Evolutionary conservation across 805 yeast genomes (phyloP).

Genomic region (Ogataea haglerorum): DNA sequence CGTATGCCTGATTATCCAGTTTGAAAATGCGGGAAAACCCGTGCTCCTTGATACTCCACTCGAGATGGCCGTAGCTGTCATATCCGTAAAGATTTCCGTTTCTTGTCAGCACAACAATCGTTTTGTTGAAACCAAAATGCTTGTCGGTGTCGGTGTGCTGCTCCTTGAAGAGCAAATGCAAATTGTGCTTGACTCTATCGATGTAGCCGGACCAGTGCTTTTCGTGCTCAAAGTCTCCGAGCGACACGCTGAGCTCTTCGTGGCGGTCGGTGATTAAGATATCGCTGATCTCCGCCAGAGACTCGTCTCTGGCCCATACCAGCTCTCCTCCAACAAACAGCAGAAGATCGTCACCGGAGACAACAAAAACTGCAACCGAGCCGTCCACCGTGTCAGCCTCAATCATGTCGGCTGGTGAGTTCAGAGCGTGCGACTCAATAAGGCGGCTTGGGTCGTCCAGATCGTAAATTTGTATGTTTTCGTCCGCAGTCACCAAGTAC

Average conservation of each 20-base stretch:
- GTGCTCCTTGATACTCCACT: constrained; percentile 36
- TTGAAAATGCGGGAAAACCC: constrained; percentile 6
- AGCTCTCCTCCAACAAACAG: constrained; percentile 24
- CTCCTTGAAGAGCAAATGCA: constrained; percentile 12
- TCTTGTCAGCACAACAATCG: constrained; percentile 39
- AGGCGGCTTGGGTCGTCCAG: constrained; percentile 1
- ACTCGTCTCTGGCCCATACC: constrained; percentile 44
- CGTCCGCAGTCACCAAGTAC: constrained; percentile 10
- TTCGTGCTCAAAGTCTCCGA: constrained; percentile 32
- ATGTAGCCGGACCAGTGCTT: constrained; percentile 32
- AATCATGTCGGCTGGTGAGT: constrained; percentile 4
- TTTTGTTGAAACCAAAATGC: constrained; percentile 47
- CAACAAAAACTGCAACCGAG: constrained; percentile 13
- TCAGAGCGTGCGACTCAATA: not conserved
- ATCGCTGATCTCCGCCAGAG: constrained; percentile 37
- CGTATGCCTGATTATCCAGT: constrained; percentile 9
- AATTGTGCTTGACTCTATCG: constrained; percentile 32
- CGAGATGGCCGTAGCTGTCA: constrained; percentile 27
- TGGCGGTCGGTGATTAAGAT: constrained; percentile 29
- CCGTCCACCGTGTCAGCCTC: constrained; percentile 9
- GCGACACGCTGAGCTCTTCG: constrained; percentile 21
- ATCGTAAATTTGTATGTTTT: not conserved
- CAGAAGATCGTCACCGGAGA: constrained; percentile 14
- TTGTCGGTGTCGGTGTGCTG: constrained; percentile 17
- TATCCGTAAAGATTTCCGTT: constrained; percentile 43